Evolutionary conservation across 768 basidiomycete genomes (phyloP), one percentile per base, ranked within the genome.

Genomic region (Piloderma croceum): DNA sequence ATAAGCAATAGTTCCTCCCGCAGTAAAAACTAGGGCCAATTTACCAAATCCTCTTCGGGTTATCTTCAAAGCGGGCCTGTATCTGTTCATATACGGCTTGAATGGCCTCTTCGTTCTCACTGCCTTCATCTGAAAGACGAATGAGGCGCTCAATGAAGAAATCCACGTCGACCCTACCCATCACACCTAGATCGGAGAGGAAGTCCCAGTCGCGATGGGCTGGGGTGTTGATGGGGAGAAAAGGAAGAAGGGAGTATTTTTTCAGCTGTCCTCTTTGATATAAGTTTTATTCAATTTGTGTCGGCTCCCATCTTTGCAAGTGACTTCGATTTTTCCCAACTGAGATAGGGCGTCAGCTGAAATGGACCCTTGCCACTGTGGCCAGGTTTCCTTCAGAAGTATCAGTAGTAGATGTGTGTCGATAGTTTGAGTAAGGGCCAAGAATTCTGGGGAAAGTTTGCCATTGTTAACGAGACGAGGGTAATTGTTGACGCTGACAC

Each of bases 371-470:
- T n/a, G 17, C 22, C 39, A 5, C 12, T 32, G 39, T 2, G 44
- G 44, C 44, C 44, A 45, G 13, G 39, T 40, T 7, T 45, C 38
- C 22, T 22, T 23, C 13, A 45, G 44, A 29, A 39, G n/a, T n/a
- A n/a, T n/a, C 38, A 12, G 29, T 24, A 6, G 41, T 13, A 6
- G 20, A 17, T 19, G 34, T 13, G 24, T 11, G 37, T 39, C 22
- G 32, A 41, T 17, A 33, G 22, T 12, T 41, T 21, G 33, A 22
- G n/a, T n/a, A n/a, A n/a, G n/a, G n/a, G n/a, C n/a, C n/a, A n/a
- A 21, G 38, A 45, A 45, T 22, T 41, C 44, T 7, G 24, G 18
- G 21, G 39, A 45, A 36, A 41, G 27, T 12, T 24, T 18, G 15
- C 44, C 39, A n/a, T n/a, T n/a, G 2, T 12, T 34, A 5, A 36